Base-by-base conservation (phyloP, 768 basidiomycete species). In the Tremella mesenterica region DNA sequence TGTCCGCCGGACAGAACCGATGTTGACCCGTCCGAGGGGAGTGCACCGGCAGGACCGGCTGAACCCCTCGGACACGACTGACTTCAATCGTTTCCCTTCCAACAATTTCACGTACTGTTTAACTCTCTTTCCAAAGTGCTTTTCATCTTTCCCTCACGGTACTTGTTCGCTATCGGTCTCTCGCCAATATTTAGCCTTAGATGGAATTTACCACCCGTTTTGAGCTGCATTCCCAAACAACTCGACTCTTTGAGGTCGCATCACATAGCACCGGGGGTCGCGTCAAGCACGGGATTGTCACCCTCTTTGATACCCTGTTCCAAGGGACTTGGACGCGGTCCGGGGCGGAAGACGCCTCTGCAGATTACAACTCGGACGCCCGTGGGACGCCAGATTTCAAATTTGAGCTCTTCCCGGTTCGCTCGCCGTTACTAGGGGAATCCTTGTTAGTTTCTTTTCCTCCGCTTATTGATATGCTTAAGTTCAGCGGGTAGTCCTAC, bases 391-490 rank as follows among this genome's bases (percentile, higher is more conserved):
- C 83, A 83, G 83, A 83, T 83, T 83, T 78, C 76, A 83, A 83
- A 83, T 82, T 84, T 83, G 83, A 83, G 83, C 81, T 83, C 76
- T 80, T 85, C 82, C 83, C 81, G 76, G 81, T 85, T 84, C 83
- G 83, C 83, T 84, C 81, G 81, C 83, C 81, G 83, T 82, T 84
- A 84, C 83, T 84, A 82, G 79, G 82, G 83, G 81, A 85, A 84
- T 84, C 83, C 83, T 83, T 80, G 83, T 85, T 85, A 83, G 82
- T 85, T 85, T 84, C 84, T 85, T 85, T 84, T 84, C 83, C 83
- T 84, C 83, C 80, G 80, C 83, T 85, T 83, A 84, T 83, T 85
- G 81, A 84, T 84, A 83, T 84, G 83, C 83, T 84, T 83, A 84
- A 84, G 81, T 84, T 83, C 81, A 83, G 83, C 79, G 81, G 83